Evolutionary conservation across 2,329 filamentous ascomycete genomes (phyloP), one percentile per base, ranked within the genome.

Genomic region (Cercospora canescens): DNA sequence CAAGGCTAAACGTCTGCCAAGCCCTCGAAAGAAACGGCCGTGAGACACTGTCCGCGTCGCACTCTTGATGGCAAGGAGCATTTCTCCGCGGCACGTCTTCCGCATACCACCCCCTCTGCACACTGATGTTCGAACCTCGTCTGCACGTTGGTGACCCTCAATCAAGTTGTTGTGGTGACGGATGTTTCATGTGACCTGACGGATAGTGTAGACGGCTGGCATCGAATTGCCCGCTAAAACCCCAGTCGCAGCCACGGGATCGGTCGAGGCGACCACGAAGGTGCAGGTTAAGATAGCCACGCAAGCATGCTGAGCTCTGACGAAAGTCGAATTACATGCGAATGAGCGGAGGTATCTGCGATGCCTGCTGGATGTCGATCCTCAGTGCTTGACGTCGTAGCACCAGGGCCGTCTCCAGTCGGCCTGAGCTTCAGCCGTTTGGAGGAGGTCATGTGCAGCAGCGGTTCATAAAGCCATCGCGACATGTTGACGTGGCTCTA

Each of bases 311-410:
- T 50, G 45, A 9, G 24, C 45, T 50, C 45, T 50, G 45, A 50
- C 45, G 24, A 50, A 30, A 50, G 24, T 50, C 45, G 24, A 8
- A 4, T 35, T 5, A 7, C 45, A 50, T 50, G 12, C 14, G 45
- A 21, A 14, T 50, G 45, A 50, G 45, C 52, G 52, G 52, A 56
- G 52, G 30, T 12, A 35, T 56, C 28, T 56, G 52, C 52, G 52
- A 56, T 56, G 52, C 52, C 52, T 56, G 52, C 52, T n/a, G 32
- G 28, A 56, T 35, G 28, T 56, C 52, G 52, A 56, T 56, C 52
- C 28, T 35, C 28, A 32, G 52, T 56, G 52, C 52, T 56, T 35
- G 32, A 56, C 52, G 52, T 56, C 52, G 52, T 21, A 50, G 24
- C 45, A 50, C 45, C 26, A 50, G 16, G 18, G 12, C 18, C 45